Evolutionary conservation across 1,139 yeast genomes (phyloP), one percentile per base, ranked within the genome.

Genomic region (Hansenula sp.): DNA sequence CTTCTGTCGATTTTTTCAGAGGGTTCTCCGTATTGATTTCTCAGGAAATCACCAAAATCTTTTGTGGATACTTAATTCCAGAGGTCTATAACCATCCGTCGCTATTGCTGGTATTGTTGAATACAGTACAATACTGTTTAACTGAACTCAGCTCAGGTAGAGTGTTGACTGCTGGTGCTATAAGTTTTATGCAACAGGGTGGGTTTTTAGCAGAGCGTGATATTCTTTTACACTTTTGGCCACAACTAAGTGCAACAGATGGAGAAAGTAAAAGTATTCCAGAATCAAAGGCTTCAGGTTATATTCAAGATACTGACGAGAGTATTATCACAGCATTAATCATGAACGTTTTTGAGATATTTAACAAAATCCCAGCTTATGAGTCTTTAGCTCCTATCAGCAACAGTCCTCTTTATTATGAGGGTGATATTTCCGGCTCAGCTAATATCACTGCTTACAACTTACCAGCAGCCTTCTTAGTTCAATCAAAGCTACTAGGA

Each of bases 121-220:
- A 52, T 33, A 44, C 53, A 1, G 32, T 50, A 17, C 48, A 45
- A 57, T 75, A 40, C 48, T 65, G 48, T 57, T 57, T 51, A 22
- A 43, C 47, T 6, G 56, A 52, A 31, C 39, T 53, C 4, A 44
- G 40, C 26, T 32, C 53, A 12, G 66, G 61, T 6, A 53, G 57
- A 25, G 32, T 63, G 5, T 57, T 65, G 34, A 75, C 81, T 0
- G 56, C 78, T 0, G 69, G 77, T 29, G 70, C 71, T 0, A 63
- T 75, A 21, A 52, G 69, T 7, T 69, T 77, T 42, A 62, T 75
- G 43, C 80, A 77, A 48, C 50, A 59, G 21, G 75, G 71, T 3
- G 78, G 77, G 9, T 71, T 65, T 44, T 50, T 55, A 6, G 51
- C 42, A 22, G 54, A 65, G 31, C 55, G 50, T 36, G 53, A 52